Conservation (phyloP, 2,329 filamentous ascomycete genomes). For the Sarocladiaceae sp. region DNA sequence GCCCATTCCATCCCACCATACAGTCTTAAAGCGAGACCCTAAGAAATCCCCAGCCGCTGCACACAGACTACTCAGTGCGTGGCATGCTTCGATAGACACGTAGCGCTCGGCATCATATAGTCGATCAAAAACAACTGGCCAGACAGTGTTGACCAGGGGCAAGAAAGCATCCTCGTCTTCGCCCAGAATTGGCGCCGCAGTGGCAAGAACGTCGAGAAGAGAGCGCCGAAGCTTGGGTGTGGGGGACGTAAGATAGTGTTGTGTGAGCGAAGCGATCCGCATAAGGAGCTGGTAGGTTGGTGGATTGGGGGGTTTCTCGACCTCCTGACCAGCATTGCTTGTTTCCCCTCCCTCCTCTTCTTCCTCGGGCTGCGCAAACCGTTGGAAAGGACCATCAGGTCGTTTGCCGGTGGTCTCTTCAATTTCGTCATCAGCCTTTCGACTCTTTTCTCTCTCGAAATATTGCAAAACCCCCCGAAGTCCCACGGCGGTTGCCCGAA, state of each 20-base stretch:
- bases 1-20: constrained; percentile 59
- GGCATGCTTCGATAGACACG: constrained; percentile 66
- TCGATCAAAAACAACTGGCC: constrained; percentile 73
- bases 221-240: constrained; percentile 74
- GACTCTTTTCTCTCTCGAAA: constrained; percentile 52
- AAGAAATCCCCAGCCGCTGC: constrained; percentile 76
- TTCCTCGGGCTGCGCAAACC: constrained; percentile 23
- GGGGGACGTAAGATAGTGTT: constrained; percentile 85
- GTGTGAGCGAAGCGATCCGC: constrained; percentile 76
- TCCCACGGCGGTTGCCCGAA: constrained; percentile 23
- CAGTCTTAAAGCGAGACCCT: constrained; percentile 65
- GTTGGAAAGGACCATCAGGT: constrained; percentile 32
- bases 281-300: constrained; percentile 78
- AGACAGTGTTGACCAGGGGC: constrained; percentile 84
- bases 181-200: constrained; percentile 67
- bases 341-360: constrained; percentile 29
- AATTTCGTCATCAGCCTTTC: constrained; percentile 28
- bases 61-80: constrained; percentile 66
- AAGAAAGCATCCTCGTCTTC: constrained; percentile 79
- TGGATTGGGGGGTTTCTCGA: constrained; percentile 62
- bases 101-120: constrained; percentile 64
- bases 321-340: constrained; percentile 15
- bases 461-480: constrained; percentile 48
- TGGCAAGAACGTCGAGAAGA: constrained; percentile 71
- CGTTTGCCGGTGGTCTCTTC: constrained; percentile 27